phyloP scores from a whole-genome alignment of 2,329 filamentous ascomycete species.

The Truncatella angustata region DNA sequence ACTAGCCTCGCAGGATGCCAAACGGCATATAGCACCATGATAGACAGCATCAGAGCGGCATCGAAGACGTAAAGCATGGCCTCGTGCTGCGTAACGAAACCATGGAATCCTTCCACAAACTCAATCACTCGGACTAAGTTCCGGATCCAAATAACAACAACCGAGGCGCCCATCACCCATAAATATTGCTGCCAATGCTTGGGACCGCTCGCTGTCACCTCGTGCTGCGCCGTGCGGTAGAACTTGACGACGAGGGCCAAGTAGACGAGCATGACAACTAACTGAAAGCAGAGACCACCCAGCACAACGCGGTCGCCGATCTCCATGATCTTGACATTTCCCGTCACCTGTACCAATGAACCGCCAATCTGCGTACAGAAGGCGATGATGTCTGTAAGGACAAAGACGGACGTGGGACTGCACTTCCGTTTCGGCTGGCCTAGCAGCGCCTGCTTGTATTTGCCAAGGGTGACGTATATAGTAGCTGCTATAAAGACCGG shows the following conservation, averaged over 20 bases:
- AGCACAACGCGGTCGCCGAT: background rate
- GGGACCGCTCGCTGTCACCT: background rate
- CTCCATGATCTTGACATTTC: background rate
- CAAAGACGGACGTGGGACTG: background rate
- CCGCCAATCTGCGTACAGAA: constrained; percentile 2
- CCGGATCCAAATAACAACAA: background rate
- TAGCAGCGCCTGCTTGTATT: background rate
- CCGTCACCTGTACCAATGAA: background rate
- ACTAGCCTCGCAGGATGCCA: background rate
- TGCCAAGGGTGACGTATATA: background rate
- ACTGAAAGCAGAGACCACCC: background rate
- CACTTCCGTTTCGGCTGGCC: background rate
- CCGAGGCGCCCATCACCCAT: background rate
- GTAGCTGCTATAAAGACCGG: background rate
- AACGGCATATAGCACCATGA: background rate
- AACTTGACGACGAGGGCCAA: background rate
- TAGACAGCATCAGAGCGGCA: background rate
- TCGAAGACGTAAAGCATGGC: background rate
- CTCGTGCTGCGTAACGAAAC: background rate
- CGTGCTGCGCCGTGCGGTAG: background rate
- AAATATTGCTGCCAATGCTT: background rate
- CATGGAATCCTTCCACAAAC: constrained; percentile 1
- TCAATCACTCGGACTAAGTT: background rate
- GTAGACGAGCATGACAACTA: background rate
- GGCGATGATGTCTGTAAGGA: background rate